A percentile compares a stretch with the other conserved stretches of the same genome.
phyloP scores from a whole-genome alignment of 306 rosid species.

The Cucumis sativus region Cucumber_9930_V3 NC_026655.2:9975501-9976000 shows the following conservation, averaged over 20 bases:
- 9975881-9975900: background rate
- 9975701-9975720: too few species aligned
- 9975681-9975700: too few species aligned
- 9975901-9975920: background rate
- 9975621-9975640: too few species aligned
- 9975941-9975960: background rate
- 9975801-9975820: background rate
- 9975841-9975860: background rate
- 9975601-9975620: too few species aligned
- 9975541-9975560: too few species aligned
- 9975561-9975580: too few species aligned
- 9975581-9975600: too few species aligned
- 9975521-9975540: too few species aligned
- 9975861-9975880: background rate
- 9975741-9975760: background rate
- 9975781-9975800: background rate
- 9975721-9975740: too few species aligned
- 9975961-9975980: background rate
- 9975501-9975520: too few species aligned
- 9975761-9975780: background rate
- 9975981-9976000: background rate
- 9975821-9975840: background rate
- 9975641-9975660: too few species aligned
- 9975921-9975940: background rate
- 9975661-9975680: too few species aligned